Percentiles rank a stretch among this genome's conserved stretches.
Conservation (phyloP, 169 alveolate species). For the Cryptosporidium xiaoi region DNA sequence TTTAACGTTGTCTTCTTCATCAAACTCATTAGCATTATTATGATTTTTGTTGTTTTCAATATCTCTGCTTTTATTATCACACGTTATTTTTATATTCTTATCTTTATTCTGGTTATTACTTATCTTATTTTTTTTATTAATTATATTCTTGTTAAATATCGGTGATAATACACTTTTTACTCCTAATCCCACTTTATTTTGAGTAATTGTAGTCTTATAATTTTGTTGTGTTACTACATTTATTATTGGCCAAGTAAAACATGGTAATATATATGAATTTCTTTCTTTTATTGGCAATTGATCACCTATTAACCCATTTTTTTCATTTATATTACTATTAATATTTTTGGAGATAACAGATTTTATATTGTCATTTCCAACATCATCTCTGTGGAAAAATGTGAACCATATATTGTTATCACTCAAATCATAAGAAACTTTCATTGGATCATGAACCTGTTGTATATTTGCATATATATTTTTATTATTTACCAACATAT, state of each 20-base stretch:
- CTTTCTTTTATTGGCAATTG: slow-evolving; percentile 43
- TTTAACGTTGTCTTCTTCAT: not conserved
- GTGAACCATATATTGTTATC: slow-evolving; percentile 56
- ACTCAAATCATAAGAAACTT: slow-evolving; percentile 44
- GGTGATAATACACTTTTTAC: not conserved
- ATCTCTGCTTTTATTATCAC: not conserved
- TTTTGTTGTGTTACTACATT: slow-evolving; percentile 9
- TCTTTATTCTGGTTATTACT: not conserved
- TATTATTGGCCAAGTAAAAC: slow-evolving; percentile 69
- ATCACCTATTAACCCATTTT: slow-evolving; percentile 1
- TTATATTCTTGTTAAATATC: not conserved
- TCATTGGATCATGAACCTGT: slow-evolving; percentile 54
- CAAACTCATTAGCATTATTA: not conserved
- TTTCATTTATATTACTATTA: not conserved
- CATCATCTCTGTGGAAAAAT: slow-evolving; percentile 31
- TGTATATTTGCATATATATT: slow-evolving; percentile 73
- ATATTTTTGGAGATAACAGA: not conserved
- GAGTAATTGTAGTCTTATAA: not conserved
- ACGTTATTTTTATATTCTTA: not conserved
- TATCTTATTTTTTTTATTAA: not conserved
- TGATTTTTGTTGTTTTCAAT: not conserved
- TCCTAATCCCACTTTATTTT: not conserved
- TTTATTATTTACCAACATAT: slow-evolving; percentile 57
- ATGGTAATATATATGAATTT: slow-evolving; percentile 62
- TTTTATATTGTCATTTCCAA: not conserved